phyloP scores from a whole-genome alignment of 805 yeast genomes.

The Yamadazyma nakazawae region DNA sequence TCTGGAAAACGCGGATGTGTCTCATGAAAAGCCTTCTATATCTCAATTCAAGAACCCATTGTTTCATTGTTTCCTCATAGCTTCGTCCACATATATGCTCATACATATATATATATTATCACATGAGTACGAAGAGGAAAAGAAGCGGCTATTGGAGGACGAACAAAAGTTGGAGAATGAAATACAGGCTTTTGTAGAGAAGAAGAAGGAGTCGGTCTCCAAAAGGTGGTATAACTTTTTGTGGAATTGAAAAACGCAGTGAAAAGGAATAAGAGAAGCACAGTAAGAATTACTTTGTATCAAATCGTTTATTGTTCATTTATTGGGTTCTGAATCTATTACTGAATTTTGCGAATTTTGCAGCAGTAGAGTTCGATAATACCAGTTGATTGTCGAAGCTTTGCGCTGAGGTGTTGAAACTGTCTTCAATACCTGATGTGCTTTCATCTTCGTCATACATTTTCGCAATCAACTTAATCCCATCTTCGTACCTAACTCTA shows the following conservation, averaged over 20 bases:
- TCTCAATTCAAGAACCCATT: slow-evolving; percentile 37
- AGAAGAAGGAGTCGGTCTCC: slow-evolving; percentile 20
- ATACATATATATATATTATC: slow-evolving; percentile 32
- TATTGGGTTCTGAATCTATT: slow-evolving; percentile 12
- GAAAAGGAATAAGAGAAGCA: too few relatives aligned
- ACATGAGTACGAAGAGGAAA: slow-evolving; percentile 27
- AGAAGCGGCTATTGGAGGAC: slow-evolving; percentile 15
- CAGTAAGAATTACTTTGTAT: background rate
- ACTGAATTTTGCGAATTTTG: slow-evolving; percentile 34
- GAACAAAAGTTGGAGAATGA: slow-evolving; percentile 21
- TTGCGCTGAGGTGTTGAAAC: slow-evolving; percentile 8
- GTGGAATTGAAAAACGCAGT: slow-evolving; percentile 13
- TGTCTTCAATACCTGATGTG: slow-evolving; percentile 10
- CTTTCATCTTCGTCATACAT: slow-evolving; percentile 26
- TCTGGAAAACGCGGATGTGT: background rate
- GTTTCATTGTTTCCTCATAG: slow-evolving; percentile 36
- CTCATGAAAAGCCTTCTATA: slow-evolving; percentile 25
- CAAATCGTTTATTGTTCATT: background rate
- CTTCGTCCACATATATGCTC: slow-evolving; percentile 36
- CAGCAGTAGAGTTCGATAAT: slow-evolving; percentile 23
- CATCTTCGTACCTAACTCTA: slow-evolving; percentile 71
- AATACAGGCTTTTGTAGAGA: slow-evolving; percentile 29
- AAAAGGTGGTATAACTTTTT: slow-evolving; percentile 15
- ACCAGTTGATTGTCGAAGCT: slow-evolving; percentile 22
- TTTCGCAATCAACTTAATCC: slow-evolving; percentile 57